Conservation (phyloP, 1,284 basidiomycete genomes). For the Psilocybe mexicana region DNA sequence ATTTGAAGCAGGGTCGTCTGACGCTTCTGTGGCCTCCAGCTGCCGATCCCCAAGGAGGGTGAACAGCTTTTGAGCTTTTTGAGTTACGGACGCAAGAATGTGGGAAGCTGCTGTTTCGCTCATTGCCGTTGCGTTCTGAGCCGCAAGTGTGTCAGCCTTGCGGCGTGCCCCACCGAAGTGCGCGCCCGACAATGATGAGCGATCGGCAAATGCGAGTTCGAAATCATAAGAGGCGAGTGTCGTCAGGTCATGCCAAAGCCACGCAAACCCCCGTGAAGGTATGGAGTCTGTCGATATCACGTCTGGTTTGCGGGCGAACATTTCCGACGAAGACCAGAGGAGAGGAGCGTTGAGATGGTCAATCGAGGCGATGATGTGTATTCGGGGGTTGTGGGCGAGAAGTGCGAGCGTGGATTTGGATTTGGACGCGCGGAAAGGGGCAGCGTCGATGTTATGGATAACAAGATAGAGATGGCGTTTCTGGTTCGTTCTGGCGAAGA, state of each 20-base stretch:
- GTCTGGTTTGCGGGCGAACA: conserved; percentile 51
- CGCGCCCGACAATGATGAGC: conserved; percentile 61
- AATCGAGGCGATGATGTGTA: conserved; percentile 81
- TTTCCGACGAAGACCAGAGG: conserved; percentile 70
- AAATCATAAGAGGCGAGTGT: conserved; percentile 81
- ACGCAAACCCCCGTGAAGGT: conserved; percentile 67
- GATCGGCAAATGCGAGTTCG: conserved; percentile 72
- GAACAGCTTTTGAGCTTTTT: conserved; percentile 83
- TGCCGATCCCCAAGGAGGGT: conserved; percentile 66
- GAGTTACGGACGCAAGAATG: conserved; percentile 83
- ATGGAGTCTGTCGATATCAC: conserved; percentile 23
- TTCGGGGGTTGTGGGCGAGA: conserved; percentile 68
- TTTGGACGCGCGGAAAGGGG: conserved; percentile 63
- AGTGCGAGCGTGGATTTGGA: conserved; percentile 64
- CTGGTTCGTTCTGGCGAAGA: conserved; percentile 45
- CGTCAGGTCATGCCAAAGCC: conserved; percentile 87
- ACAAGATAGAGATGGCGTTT: conserved; percentile 67
- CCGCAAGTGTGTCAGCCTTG: conserved; percentile 33
- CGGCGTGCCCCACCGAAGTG: conserved; percentile 41
- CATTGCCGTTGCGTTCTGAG: conserved; percentile 46
- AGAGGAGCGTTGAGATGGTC: conserved; percentile 84
- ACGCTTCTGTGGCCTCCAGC: conserved; percentile 55
- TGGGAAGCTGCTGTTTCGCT: conserved; percentile 83
- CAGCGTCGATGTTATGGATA: conserved; percentile 86
- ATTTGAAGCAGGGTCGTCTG: conserved; percentile 31